Evolutionary conservation across 352 stramenopile genomes (phyloP).

Genomic region (Phytopythium ostracodes): DNA sequence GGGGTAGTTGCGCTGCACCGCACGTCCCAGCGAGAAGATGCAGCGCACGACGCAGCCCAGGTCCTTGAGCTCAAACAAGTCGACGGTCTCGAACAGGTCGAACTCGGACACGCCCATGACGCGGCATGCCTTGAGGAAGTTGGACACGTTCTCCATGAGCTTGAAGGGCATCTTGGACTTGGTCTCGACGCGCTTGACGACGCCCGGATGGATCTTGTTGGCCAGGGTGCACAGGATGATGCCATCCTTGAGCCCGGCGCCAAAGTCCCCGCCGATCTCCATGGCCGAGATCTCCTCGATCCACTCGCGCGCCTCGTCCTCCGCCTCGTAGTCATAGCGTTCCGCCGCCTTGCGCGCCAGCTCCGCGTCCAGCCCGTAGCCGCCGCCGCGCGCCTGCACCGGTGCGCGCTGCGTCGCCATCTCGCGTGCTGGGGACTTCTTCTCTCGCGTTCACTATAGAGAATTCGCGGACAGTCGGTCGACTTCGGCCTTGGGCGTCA

Average conservation of each 20-base stretch:
- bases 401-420: slow-evolving; percentile 29
- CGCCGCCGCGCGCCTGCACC: slow-evolving; percentile 64
- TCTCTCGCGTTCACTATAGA: neutral
- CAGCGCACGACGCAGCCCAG: slow-evolving; percentile 77
- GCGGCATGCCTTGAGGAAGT: slow-evolving; percentile 80
- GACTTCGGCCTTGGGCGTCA: neutral
- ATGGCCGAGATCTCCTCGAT: slow-evolving; percentile 78
- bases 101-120: slow-evolving; percentile 87
- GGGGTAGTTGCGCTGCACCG: slow-evolving; percentile 71
- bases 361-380: slow-evolving; percentile 89
- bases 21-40: slow-evolving; percentile 66
- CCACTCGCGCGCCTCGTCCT: slow-evolving; percentile 83
- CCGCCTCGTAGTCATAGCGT: slow-evolving; percentile 87
- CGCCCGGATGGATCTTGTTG: slow-evolving; percentile 71
- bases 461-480: slow-evolving; percentile 1
- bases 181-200: slow-evolving; percentile 70
- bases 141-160: slow-evolving; percentile 90
- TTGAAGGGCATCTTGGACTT: slow-evolving; percentile 91
- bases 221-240: slow-evolving; percentile 80
- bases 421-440: slow-evolving; percentile 1
- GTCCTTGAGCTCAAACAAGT: slow-evolving; percentile 89
- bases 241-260: slow-evolving; percentile 69
- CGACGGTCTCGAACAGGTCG: slow-evolving; percentile 88
- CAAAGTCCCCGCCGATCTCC: slow-evolving; percentile 79
- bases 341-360: slow-evolving; percentile 79